A percentile compares a stretch with the other conserved stretches of the same genome.
Evolutionary conservation across 768 basidiomycete species (phyloP).

Genomic region (Rhodosporidiobolus sp.): DNA sequence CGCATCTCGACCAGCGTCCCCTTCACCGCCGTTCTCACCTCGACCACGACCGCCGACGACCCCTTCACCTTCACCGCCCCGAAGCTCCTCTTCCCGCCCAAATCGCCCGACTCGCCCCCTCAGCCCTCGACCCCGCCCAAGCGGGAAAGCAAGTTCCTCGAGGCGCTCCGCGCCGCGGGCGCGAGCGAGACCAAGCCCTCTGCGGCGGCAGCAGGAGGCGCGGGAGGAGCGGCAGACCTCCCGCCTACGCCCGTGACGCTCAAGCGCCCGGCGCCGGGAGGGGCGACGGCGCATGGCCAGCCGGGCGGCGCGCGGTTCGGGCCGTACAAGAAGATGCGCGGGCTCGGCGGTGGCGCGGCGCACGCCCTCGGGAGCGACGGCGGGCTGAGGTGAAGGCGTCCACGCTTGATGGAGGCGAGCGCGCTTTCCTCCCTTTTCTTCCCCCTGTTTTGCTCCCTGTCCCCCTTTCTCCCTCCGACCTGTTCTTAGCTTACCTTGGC

Average conservation of each 20-base stretch:
- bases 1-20: slow-evolving; percentile 34
- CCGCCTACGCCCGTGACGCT: slow-evolving; percentile 36
- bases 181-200: not conserved
- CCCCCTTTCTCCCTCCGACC: too few relatives aligned
- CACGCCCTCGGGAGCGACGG: not conserved
- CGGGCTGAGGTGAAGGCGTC: not conserved
- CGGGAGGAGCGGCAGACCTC: not conserved
- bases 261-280: slow-evolving; percentile 9
- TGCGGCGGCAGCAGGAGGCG: not conserved
- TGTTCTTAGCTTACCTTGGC: too few relatives aligned
- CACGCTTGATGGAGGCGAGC: not conserved
- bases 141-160: slow-evolving; percentile 27
- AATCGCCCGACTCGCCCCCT: slow-evolving; percentile 6
- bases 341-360: not conserved
- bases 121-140: slow-evolving; percentile 16
- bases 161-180: slow-evolving; percentile 24
- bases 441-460: too few relatives aligned
- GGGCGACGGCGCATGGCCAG: not conserved
- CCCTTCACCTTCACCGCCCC: slow-evolving; percentile 37
- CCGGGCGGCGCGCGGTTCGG: not conserved
- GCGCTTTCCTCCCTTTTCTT: too few relatives aligned
- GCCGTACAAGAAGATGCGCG: slow-evolving; percentile 13
- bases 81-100: slow-evolving; percentile 32
- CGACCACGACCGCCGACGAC: slow-evolving; percentile 25
- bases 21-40: slow-evolving; percentile 29